Evolutionary conservation across 306 rosid species (phyloP).

Genomic region (Senna tora): DNA sequence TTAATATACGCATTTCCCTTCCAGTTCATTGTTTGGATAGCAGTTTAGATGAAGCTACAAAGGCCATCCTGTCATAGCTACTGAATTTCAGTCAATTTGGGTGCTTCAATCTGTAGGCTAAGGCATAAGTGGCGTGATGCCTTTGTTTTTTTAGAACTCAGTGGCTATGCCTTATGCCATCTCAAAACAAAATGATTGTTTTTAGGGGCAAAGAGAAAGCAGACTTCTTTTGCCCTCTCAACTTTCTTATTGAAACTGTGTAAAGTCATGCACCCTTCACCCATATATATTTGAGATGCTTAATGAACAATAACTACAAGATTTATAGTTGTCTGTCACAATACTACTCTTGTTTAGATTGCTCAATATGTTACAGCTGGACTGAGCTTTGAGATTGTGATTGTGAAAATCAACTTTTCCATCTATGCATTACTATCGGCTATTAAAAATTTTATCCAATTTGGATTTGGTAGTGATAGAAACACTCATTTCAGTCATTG

Average conservation of each 20-base stretch:
- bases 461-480: conserved; percentile 17
- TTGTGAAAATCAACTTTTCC: conserved; percentile 5
- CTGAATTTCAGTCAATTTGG: not conserved
- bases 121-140: not conserved
- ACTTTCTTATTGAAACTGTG: not conserved
- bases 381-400: conserved; percentile 29
- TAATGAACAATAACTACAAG: not conserved
- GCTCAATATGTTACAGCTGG: not conserved
- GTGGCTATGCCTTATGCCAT: not conserved
- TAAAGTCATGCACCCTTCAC: conserved; percentile 3
- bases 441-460: no score
- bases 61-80: not conserved
- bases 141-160: not conserved
- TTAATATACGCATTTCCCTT: conserved; percentile 2
- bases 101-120: not conserved
- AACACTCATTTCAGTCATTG: conserved; percentile 37
- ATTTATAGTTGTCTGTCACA: not conserved
- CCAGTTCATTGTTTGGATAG: not conserved
- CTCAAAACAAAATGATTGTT: not conserved
- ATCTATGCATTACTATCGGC: conserved; percentile 10
- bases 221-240: not conserved
- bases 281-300: conserved; percentile 14
- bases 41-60: not conserved
- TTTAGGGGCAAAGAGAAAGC: not conserved
- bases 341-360: not conserved